These are phyloP conservation scores for Takakia lepidozioides DNA, from an alignment of 225 moss, liverwort and hornwort genomes.

Conservation along the genomic window DNA sequence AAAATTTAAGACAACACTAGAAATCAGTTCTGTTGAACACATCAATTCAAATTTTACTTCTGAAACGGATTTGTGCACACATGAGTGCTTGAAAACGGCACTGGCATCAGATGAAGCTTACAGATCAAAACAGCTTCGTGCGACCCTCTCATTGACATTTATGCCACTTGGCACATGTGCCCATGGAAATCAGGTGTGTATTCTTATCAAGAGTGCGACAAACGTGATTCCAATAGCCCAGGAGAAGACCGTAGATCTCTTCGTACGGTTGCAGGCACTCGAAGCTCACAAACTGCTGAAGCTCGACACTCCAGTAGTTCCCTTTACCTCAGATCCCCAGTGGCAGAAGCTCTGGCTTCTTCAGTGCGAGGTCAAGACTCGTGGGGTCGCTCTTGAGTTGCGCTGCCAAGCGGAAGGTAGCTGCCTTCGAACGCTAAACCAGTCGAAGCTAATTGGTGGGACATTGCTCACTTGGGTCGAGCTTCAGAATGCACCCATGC, in stretches of 20 bases:
- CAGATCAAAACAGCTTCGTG: too few relatives aligned
- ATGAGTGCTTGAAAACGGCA: too few relatives aligned
- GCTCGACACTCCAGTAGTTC: slow-evolving; percentile 48
- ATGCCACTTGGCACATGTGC: too few relatives aligned
- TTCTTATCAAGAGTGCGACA: slow-evolving; percentile 48
- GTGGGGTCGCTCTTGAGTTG: slow-evolving; percentile 62
- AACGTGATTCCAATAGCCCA: slow-evolving; percentile 10
- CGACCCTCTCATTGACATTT: too few relatives aligned
- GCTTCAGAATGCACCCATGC: slow-evolving; percentile 36
- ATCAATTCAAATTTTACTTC: too few relatives aligned
- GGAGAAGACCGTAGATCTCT: slow-evolving; percentile 27
- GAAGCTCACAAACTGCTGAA: slow-evolving; percentile 72
- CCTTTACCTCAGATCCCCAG: slow-evolving; percentile 25
- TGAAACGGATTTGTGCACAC: too few relatives aligned
- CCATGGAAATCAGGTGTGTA: slow-evolving; percentile 54
- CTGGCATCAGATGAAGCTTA: too few relatives aligned
- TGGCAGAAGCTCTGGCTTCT: slow-evolving; percentile 87
- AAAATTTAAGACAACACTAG: too few relatives aligned
- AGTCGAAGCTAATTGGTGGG: slow-evolving; percentile 39
- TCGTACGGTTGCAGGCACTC: slow-evolving; percentile 57
- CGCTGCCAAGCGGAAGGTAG: slow-evolving; percentile 39
- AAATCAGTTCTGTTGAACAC: too few relatives aligned
- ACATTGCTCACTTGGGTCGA: slow-evolving; percentile 53
- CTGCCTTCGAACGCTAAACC: slow-evolving; percentile 37
- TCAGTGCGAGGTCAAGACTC: slow-evolving; percentile 74